Evolutionary conservation across 2,329 filamentous ascomycete species (phyloP).

Genomic region (Lasiodiplodia citricola): DNA sequence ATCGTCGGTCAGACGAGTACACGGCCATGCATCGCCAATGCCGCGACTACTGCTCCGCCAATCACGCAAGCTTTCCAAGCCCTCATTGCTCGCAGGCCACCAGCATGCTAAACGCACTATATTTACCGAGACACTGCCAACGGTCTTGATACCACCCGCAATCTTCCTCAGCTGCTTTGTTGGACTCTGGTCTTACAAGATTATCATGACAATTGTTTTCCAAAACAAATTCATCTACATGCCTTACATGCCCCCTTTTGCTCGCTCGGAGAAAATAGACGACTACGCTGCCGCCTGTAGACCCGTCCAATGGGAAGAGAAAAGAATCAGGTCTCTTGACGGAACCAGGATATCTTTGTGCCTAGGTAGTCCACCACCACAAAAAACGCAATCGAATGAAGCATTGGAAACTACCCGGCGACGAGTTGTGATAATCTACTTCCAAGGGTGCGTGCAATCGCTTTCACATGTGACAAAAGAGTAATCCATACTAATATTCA

Average conservation of each 20-base stretch:
- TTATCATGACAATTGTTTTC: constrained; percentile 75
- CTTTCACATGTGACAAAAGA: not conserved
- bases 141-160: constrained; percentile 66
- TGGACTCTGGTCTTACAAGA: constrained; percentile 68
- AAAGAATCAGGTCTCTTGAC: constrained; percentile 65
- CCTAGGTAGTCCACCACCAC: constrained; percentile 45
- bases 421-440: constrained; percentile 52
- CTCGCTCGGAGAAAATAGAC: constrained; percentile 68
- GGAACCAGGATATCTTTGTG: constrained; percentile 69
- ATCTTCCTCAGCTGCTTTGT: constrained; percentile 70
- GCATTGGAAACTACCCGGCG: constrained; percentile 21
- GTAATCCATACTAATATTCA: not conserved
- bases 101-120: constrained; percentile 24
- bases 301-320: constrained; percentile 71
- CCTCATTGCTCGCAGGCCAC: not conserved
- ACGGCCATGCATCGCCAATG: not conserved
- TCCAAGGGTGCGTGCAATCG: constrained; percentile 48
- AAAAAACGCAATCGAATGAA: not conserved
- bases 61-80: not conserved
- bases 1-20: not conserved
- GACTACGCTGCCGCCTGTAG: constrained; percentile 66
- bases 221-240: constrained; percentile 86
- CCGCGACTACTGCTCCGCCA: not conserved
- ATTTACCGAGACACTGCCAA: constrained; percentile 43
- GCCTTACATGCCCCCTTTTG: constrained; percentile 73